phyloP scores from a whole-genome alignment of 148 eudicot species.

The Cornus florida region DNA sequence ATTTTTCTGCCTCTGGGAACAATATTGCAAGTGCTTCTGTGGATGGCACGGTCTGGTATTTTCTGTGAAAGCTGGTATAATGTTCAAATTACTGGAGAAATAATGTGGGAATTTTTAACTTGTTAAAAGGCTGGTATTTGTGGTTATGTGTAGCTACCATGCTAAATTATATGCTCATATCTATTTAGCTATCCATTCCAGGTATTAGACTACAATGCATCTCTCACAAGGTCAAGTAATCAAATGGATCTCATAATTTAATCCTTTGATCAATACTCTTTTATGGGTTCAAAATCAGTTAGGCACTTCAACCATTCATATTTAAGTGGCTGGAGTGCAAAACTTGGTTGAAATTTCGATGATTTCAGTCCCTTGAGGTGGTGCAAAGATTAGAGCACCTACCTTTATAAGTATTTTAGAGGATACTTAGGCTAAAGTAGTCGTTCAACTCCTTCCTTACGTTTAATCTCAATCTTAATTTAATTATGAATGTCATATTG shows the following conservation, averaged over 20 bases:
- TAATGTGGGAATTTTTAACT: background rate
- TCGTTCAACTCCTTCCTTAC: background rate
- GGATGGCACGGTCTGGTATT: constrained; percentile 97
- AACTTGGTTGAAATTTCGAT: background rate
- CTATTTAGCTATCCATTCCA: background rate
- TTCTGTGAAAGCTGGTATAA: constrained; percentile 1
- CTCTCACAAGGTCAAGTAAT: background rate
- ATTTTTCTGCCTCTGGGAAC: constrained; percentile 93
- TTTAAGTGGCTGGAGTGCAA: background rate
- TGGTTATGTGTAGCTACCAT: background rate
- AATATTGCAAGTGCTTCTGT: constrained; percentile 95
- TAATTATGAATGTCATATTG: too few relatives aligned
- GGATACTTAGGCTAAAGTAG: background rate
- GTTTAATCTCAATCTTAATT: background rate
- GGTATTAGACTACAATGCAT: background rate
- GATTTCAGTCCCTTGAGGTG: constrained; percentile 1
- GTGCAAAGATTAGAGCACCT: background rate
- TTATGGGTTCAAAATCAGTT: background rate
- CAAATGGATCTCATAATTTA: background rate
- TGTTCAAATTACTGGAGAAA: background rate
- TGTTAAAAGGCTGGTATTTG: background rate
- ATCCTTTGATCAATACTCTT: background rate
- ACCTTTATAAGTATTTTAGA: background rate
- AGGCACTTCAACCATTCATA: background rate
- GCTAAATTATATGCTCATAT: background rate